Conservation (phyloP, 345 rosid genomes). For the Hibiscus mutabilis region DNA sequence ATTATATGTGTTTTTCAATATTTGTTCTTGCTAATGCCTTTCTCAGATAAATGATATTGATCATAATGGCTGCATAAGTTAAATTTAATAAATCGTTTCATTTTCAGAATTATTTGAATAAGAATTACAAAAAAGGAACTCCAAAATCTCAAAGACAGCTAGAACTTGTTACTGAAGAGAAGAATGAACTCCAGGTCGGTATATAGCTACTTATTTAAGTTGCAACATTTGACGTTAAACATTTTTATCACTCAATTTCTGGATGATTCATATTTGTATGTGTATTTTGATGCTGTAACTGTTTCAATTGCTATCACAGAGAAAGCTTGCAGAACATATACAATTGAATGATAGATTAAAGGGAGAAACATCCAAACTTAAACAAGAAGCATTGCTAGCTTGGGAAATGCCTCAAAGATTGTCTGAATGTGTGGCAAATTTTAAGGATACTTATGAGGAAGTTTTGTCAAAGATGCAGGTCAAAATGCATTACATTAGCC, state of each 20-base stretch:
- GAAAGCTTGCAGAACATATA: slow-evolving; percentile 49
- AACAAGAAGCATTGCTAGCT: slow-evolving; percentile 33
- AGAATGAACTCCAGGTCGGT: slow-evolving; percentile 65
- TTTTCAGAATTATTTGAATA: slow-evolving; percentile 32
- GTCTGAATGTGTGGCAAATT: slow-evolving; percentile 37
- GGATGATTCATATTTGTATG: neutral
- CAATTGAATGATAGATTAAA: slow-evolving; percentile 38
- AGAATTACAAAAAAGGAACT: slow-evolving; percentile 34
- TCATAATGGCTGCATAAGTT: neutral
- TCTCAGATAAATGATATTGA: neutral
- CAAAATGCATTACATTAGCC: slow-evolving; percentile 9
- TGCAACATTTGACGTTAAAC: neutral
- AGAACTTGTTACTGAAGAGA: slow-evolving; percentile 48
- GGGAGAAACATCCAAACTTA: slow-evolving; percentile 56
- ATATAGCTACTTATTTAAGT: neutral
- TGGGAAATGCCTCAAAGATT: slow-evolving; percentile 49
- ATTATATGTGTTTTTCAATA: neutral
- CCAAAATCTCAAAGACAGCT: slow-evolving; percentile 51
- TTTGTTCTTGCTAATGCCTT: neutral
- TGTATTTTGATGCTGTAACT: neutral
- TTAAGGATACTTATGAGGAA: slow-evolving; percentile 47
- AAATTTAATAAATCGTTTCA: neutral
- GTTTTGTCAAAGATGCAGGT: slow-evolving; percentile 54
- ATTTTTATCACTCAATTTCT: neutral
- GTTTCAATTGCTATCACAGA: slow-evolving; percentile 35